These are phyloP conservation scores for Corylus avellana DNA, from an alignment of 306 rosid species.

Conservation along the genomic window DNA sequence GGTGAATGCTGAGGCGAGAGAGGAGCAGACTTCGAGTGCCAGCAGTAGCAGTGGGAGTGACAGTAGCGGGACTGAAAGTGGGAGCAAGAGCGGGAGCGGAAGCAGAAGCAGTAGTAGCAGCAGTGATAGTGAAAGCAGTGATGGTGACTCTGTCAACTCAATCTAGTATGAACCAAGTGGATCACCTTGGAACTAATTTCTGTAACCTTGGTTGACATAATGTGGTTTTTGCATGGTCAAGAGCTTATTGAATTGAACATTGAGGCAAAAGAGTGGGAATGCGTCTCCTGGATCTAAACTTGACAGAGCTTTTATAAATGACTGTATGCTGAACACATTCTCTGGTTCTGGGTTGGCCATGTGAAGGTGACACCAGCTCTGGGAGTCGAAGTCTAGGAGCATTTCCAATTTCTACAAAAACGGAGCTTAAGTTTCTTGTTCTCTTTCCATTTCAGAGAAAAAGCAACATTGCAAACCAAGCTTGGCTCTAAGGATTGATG, in stretches of 20 bases:
- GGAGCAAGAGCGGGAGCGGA: not conserved
- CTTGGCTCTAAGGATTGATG: not conserved
- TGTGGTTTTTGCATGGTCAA: not conserved
- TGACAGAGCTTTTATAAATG: too few relatives aligned
- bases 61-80: slow-evolving; percentile 52
- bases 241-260: not conserved
- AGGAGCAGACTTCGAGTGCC: slow-evolving; percentile 62
- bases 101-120: slow-evolving; percentile 49
- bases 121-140: slow-evolving; percentile 79
- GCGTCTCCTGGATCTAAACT: not conserved
- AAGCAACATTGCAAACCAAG: not conserved
- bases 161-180: slow-evolving; percentile 31
- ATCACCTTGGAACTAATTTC: not conserved
- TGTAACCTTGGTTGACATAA: not conserved
- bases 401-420: too few relatives aligned
- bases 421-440: not conserved
- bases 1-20: slow-evolving; percentile 72
- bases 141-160: slow-evolving; percentile 76
- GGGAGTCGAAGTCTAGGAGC: too few relatives aligned
- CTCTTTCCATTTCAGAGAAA: not conserved
- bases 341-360: not conserved
- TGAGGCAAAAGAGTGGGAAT: not conserved
- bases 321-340: not conserved
- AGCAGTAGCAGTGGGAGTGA: slow-evolving; percentile 80
- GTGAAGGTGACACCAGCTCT: not conserved